phyloP scores from a whole-genome alignment of 805 yeast genomes.

The Kodamaea kakaduensis region DNA sequence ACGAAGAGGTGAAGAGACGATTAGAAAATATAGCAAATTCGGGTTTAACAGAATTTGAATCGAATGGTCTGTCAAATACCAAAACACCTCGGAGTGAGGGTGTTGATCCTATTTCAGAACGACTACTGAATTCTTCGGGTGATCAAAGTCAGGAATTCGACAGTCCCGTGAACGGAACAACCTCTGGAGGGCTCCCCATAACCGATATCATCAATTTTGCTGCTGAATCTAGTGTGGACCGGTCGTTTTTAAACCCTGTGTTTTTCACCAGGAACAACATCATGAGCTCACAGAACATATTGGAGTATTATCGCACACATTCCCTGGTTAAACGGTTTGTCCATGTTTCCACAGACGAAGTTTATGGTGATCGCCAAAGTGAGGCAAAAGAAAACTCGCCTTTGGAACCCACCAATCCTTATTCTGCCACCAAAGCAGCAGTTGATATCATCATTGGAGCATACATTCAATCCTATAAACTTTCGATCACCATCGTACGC shows the following conservation, averaged over 20 bases:
- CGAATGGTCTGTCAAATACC: too few species aligned
- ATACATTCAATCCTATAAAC: slow-evolving; percentile 37
- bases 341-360: slow-evolving; percentile 59
- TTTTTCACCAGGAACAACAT: slow-evolving; percentile 44
- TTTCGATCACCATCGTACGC: slow-evolving; percentile 42
- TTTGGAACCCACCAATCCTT: slow-evolving; percentile 53
- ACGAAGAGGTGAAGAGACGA: slow-evolving; percentile 16
- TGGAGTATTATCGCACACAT: slow-evolving; percentile 35
- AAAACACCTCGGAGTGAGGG: too few species aligned
- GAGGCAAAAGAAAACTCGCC: slow-evolving; percentile 31
- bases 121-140: too few species aligned
- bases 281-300: slow-evolving; percentile 43
- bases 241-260: slow-evolving; percentile 43
- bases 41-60: slow-evolving; percentile 13
- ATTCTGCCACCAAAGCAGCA: slow-evolving; percentile 54
- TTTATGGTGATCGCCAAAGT: slow-evolving; percentile 43
- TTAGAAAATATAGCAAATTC: slow-evolving; percentile 15
- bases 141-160: too few species aligned
- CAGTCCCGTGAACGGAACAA: too few species aligned
- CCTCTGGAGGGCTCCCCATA: too few species aligned
- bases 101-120: too few species aligned
- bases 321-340: slow-evolving; percentile 20
- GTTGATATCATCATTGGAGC: slow-evolving; percentile 47
- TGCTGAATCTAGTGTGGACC: slow-evolving; percentile 54
- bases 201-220: slow-evolving; percentile 47